phyloP scores from a whole-genome alignment of 495 filamentous ascomycete genomes.

The Filosporella fistucella region DNA sequence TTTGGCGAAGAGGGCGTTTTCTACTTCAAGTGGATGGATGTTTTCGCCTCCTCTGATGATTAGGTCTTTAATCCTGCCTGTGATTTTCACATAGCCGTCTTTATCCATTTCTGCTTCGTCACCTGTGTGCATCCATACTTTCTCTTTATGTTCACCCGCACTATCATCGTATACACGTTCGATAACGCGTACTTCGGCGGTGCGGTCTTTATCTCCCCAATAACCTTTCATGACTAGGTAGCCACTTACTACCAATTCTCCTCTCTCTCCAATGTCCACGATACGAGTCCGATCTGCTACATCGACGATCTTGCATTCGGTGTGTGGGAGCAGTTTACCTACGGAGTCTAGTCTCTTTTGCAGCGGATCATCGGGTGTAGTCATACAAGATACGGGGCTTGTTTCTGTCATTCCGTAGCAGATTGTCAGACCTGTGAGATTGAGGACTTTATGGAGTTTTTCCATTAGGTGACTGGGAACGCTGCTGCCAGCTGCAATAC shows the following conservation, averaged over 20 bases:
- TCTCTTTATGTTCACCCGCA: constrained; percentile 8
- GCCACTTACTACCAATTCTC: constrained; percentile 80
- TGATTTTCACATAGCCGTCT: constrained; percentile 61
- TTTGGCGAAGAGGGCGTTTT: constrained; percentile 81
- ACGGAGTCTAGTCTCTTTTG: constrained; percentile 75
- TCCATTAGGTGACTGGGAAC: constrained; percentile 85
- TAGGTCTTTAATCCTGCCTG: constrained; percentile 77
- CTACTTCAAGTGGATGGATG: constrained; percentile 91
- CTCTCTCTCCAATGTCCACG: constrained; percentile 59
- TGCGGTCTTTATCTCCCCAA: constrained; percentile 67
- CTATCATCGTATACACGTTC: constrained; percentile 36
- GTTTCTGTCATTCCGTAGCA: constrained; percentile 99
- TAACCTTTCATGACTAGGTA: constrained; percentile 92
- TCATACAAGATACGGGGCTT: constrained; percentile 88
- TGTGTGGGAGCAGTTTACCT: constrained; percentile 74
- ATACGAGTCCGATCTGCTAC: constrained; percentile 48
- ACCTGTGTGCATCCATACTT: constrained; percentile 60
- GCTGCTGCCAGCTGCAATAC: constrained; percentile 85
- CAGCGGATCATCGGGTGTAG: constrained; percentile 73
- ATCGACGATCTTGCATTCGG: constrained; percentile 73
- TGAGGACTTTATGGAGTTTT: constrained; percentile 67
- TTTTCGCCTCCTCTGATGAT: constrained; percentile 95
- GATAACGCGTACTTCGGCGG: constrained; percentile 62
- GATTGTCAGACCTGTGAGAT: constrained; percentile 82
- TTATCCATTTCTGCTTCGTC: constrained; percentile 89